Evolutionary conservation across 2,329 filamentous ascomycete species (phyloP), one percentile per base, ranked within the genome.

Genomic region (Colletotrichum orbiculare): DNA sequence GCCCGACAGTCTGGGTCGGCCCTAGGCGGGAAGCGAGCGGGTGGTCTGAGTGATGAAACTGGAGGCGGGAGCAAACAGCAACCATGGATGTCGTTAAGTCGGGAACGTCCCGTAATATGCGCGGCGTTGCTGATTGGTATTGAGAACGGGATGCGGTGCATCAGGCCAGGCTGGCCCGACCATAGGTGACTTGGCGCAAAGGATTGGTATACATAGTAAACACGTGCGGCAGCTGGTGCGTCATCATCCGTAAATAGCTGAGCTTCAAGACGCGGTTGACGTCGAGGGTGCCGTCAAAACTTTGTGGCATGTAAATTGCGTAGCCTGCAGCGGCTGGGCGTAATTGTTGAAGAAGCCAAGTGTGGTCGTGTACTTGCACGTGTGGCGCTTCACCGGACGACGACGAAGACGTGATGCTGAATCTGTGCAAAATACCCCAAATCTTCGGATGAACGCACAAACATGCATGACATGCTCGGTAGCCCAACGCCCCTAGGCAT

Each of bases 371-470:
- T 25, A 5, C 25, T 45, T 9, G 52, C 50, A 42, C 25, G 39
- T 35, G 25, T 33, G 34, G 49, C 39, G 8, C 12, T 45, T 2
- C 9, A 50, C 6, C 46, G 8, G 13, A 50, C 37, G 25, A 42
- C 25, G 25, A 15, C 38, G n/a, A 15, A 50, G 38, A 38, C 17
- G 8, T 42, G 55, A 10, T 25, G 25, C 25, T 25, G 4, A 25
- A 25, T 25, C 25, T 4, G 43, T 10, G 15, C 43, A 46, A 43
- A 33, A 49, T 25, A 25, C 25, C 25, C 25, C 25, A 42, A 34
- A n/a, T 38, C 38, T 58, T 58, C 46, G 55, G 55, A 58, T 50
- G 55, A 45, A 58, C 55, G 55, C 46, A 58, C 55, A 43, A 49
- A 49, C 46, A 33, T 58, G 55, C 55, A 50, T 45, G 25, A 42